Base-by-base conservation (phyloP, 306 rosid species). In the Sesbania bispinosa region DNA sequence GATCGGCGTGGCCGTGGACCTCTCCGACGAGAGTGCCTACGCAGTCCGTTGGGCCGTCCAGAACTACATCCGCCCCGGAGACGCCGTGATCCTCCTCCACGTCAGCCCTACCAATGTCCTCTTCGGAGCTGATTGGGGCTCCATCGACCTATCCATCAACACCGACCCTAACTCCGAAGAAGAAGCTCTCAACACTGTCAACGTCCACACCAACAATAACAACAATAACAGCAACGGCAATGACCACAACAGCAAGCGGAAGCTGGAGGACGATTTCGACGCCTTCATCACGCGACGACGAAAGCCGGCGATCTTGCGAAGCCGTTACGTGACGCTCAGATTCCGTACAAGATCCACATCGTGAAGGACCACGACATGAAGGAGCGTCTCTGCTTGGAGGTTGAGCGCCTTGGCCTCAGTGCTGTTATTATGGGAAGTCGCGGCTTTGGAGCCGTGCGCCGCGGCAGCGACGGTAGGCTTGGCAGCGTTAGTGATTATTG, bases 51-150 rank as follows among this genome's bases (percentile, higher is more conserved):
- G 99, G 99, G 96, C 99, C 20, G 99, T 94, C 4, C 87, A 91
- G 42, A 88, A 94, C 77, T 94, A 94, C 81, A 82, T 94, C 71
- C 95, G 99, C 0, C 98, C 98, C 1, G 98, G 97, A 0, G 98
- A 94, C 58, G 98, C 98, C 18, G 98, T 90, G 16, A 85, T 94
- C 55, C 98, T 94, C 80, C 97, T 94, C 82, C 98, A 94, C 64
- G 98, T 94, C 19, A 94, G 98, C 87, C 88, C 97, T 6, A 94
- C 98, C 2, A 80, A 92, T 30, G 96, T 94, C 11, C 97, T 94
- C 29, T 94, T 94, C 79, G 97, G 98, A 52, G 98, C 98, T 9
- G 98, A 94, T n/a, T 94, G 98, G 98, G 98, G 98, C 45, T 80
- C 96, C 43, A 82, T 88, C 45, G 96, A 91, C 73, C 85, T 86